A percentile compares a stretch with the other conserved stretches of the same genome.
Conservation (phyloP, 345 rosid genomes). For the Gossypium australe region DNA sequence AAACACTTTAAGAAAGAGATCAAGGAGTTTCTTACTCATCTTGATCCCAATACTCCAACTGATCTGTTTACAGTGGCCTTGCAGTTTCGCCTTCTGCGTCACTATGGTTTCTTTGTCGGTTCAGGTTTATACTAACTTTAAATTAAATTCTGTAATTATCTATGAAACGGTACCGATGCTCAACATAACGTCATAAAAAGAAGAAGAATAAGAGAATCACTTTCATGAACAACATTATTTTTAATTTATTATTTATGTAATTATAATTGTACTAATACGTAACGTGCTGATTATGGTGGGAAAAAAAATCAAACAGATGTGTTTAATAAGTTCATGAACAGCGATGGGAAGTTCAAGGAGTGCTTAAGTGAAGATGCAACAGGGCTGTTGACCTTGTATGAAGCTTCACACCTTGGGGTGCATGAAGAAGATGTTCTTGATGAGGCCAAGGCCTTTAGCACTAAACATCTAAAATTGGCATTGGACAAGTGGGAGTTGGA, state of each 20-base stretch:
- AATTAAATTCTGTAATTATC: no score
- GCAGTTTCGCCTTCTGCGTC: not conserved
- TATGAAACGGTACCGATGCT: no score
- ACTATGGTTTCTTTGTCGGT: not conserved
- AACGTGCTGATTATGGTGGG: not conserved
- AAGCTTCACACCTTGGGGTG: not conserved
- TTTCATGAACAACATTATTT: no score
- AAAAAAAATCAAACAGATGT: not conserved
- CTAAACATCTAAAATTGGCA: not conserved
- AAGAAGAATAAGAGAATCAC: no score
- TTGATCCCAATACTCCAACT: not conserved
- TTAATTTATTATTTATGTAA: no score
- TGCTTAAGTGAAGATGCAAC: not conserved
- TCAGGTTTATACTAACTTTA: not conserved
- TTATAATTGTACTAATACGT: not conserved
- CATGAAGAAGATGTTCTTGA: not conserved
- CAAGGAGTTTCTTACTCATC: not conserved
- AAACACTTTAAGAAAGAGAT: not conserved
- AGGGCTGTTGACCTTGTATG: constrained; percentile 2
- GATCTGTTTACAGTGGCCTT: not conserved
- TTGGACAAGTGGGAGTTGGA: not conserved
- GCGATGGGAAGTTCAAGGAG: not conserved
- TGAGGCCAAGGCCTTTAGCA: not conserved
- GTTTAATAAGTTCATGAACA: constrained; percentile 1
- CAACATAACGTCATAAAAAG: no score